A percentile compares a stretch with the other conserved stretches of the same genome.
phyloP scores from a whole-genome alignment of 805 yeast genomes.

The Saccharomycopsis capsularis region DNA sequence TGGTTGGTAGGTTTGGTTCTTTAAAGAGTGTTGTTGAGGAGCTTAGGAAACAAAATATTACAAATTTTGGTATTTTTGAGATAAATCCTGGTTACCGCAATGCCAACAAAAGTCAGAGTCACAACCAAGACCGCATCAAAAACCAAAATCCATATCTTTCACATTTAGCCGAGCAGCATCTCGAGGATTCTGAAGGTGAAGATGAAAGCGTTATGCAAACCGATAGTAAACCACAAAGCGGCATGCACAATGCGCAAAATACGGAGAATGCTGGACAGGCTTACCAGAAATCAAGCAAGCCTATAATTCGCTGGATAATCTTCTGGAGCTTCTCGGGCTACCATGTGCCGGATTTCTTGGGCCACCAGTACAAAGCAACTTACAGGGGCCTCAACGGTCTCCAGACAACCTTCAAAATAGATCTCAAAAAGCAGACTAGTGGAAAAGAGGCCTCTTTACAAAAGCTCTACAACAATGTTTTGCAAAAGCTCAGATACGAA shows the following conservation, averaged over 20 bases:
- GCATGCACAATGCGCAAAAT: background rate
- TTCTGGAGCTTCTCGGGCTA: conserved; percentile 11
- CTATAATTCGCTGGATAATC: conserved; percentile 16
- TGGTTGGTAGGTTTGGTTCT: conserved; percentile 28
- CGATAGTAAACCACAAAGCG: too few species aligned
- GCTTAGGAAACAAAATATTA: background rate
- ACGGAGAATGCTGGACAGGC: background rate
- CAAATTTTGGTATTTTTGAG: conserved; percentile 16
- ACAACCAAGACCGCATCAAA: background rate
- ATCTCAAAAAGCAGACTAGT: background rate
- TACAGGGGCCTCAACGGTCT: conserved; percentile 15
- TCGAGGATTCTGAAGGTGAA: background rate
- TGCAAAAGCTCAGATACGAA: background rate
- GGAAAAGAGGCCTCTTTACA: background rate
- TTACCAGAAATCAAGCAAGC: background rate
- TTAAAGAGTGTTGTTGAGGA: conserved; percentile 12
- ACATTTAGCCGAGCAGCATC: background rate
- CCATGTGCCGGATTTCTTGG: conserved; percentile 19
- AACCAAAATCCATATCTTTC: background rate
- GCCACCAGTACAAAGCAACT: conserved; percentile 7
- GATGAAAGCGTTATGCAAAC: background rate
- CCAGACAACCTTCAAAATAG: conserved; percentile 5
- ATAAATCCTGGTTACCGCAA: conserved; percentile 10
- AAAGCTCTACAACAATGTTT: background rate
- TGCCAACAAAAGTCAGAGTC: background rate